Conservation (phyloP, 495 filamentous ascomycete genomes). For the Penicillium cinerascens region DNA sequence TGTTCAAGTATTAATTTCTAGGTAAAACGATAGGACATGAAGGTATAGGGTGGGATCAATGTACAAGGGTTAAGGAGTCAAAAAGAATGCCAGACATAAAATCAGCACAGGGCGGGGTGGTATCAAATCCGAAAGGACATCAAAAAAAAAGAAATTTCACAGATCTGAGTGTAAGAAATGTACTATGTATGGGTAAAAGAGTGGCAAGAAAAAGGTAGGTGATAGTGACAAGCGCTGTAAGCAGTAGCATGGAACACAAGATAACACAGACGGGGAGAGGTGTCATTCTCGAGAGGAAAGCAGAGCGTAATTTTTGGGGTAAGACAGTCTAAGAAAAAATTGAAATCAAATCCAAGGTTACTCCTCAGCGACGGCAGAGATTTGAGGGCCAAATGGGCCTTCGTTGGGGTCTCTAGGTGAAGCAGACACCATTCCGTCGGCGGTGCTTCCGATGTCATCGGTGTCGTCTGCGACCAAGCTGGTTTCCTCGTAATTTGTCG, state of each 20-base stretch:
- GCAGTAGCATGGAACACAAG: background rate
- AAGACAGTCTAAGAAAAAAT: slow-evolving; percentile 10
- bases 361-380: slow-evolving; percentile 16
- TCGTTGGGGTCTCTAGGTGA: slow-evolving; percentile 33
- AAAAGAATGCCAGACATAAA: slow-evolving; percentile 8
- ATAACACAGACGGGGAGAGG: slow-evolving; percentile 1
- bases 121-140: slow-evolving; percentile 33
- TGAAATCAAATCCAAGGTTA: slow-evolving; percentile 7
- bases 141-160: slow-evolving; percentile 23
- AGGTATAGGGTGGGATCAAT: slow-evolving; percentile 11
- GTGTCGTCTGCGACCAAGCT: slow-evolving; percentile 18
- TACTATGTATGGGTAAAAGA: slow-evolving; percentile 20
- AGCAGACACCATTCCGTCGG: slow-evolving; percentile 37
- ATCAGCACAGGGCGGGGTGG: slow-evolving; percentile 18
- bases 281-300: slow-evolving; percentile 1
- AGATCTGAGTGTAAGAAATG: slow-evolving; percentile 13
- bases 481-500: slow-evolving; percentile 34
- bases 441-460: slow-evolving; percentile 42
- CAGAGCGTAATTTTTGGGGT: slow-evolving; percentile 3
- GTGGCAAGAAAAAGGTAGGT: background rate
- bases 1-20: slow-evolving; percentile 25
- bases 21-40: slow-evolving; percentile 19
- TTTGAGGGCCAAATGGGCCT: slow-evolving; percentile 39
- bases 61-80: slow-evolving; percentile 13
- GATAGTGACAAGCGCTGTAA: slow-evolving; percentile 5